Conservation (phyloP, 2,329 filamentous ascomycete species). For the Trichoderma sp. region DNA sequence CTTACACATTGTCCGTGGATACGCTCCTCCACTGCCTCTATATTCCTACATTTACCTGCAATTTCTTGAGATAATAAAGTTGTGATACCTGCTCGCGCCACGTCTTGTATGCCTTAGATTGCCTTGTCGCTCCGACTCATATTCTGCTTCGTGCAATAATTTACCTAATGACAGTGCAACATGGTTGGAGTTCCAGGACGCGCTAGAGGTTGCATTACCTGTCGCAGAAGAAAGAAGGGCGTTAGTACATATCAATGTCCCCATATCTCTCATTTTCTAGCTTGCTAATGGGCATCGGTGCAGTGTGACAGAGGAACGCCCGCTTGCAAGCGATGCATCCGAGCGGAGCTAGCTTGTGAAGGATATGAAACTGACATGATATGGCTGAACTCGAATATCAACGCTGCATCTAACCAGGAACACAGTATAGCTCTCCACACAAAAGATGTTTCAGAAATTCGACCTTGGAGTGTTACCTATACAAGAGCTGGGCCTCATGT, state of each 20-base stretch:
- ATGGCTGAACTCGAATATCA: slow-evolving; percentile 7
- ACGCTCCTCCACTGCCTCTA: not conserved
- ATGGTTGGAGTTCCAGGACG: slow-evolving; percentile 30
- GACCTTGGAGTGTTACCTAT: slow-evolving; percentile 19
- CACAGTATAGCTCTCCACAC: not conserved
- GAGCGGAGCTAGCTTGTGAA: not conserved
- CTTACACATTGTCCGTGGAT: not conserved
- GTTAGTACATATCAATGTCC: slow-evolving; percentile 10
- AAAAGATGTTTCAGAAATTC: not conserved
- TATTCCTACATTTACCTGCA: not conserved
- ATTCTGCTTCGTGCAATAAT: not conserved
- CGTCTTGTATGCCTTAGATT: not conserved
- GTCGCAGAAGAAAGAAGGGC: slow-evolving; percentile 28
- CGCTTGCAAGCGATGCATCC: slow-evolving; percentile 10
- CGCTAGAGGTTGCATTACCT: slow-evolving; percentile 29
- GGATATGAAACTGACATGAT: slow-evolving; percentile 17
- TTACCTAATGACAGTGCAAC: not conserved
- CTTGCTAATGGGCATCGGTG: not conserved
- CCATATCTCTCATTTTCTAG: not conserved
- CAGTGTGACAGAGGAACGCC: slow-evolving; percentile 20
- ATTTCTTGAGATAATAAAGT: not conserved
- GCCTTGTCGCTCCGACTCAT: not conserved
- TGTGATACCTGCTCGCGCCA: not conserved
- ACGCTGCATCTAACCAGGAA: not conserved
- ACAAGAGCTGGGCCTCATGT: not conserved